Percentiles rank a stretch among this genome's conserved stretches.
Evolutionary conservation across 257 asterid genomes (phyloP).

Genomic region (Solanum bulbocastanum): DNA sequence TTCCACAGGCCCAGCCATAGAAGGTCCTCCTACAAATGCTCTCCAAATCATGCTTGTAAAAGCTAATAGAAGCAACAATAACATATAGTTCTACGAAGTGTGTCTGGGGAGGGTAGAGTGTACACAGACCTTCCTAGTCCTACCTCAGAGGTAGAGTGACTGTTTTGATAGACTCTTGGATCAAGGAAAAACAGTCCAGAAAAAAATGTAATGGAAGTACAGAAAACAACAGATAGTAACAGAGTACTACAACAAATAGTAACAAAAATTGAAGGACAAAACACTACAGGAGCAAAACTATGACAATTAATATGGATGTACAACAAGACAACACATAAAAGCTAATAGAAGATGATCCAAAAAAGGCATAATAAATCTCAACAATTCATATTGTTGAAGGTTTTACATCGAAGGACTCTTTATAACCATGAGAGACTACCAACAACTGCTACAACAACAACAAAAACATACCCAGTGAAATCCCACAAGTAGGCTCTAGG

Average conservation of each 20-base stretch:
- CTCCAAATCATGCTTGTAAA: not conserved
- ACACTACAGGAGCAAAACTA: not conserved
- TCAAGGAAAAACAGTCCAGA: not conserved
- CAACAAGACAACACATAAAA: not conserved
- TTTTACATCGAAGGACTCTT: not conserved
- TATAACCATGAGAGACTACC: not conserved
- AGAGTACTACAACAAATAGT: not conserved
- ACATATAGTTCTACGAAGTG: not conserved
- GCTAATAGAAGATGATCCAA: not conserved
- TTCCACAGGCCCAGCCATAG: not conserved
- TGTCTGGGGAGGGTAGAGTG: not conserved
- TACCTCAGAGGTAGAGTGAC: not conserved
- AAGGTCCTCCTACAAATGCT: not conserved
- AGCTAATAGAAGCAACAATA: not conserved
- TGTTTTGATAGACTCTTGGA: not conserved
- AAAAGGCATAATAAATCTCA: not conserved
- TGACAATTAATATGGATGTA: not conserved
- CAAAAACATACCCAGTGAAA: not conserved
- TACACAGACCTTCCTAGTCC: not conserved
- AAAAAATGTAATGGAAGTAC: not conserved
- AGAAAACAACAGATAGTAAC: not conserved
- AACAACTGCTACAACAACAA: not conserved
- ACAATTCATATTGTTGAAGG: not conserved
- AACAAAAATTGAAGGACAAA: not conserved
- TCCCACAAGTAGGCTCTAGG: not conserved